Percentiles rank a stretch among this genome's conserved stretches.
Evolutionary conservation across 139 green algal genomes (phyloP).

Genomic region (Bryopsis sp.): DNA sequence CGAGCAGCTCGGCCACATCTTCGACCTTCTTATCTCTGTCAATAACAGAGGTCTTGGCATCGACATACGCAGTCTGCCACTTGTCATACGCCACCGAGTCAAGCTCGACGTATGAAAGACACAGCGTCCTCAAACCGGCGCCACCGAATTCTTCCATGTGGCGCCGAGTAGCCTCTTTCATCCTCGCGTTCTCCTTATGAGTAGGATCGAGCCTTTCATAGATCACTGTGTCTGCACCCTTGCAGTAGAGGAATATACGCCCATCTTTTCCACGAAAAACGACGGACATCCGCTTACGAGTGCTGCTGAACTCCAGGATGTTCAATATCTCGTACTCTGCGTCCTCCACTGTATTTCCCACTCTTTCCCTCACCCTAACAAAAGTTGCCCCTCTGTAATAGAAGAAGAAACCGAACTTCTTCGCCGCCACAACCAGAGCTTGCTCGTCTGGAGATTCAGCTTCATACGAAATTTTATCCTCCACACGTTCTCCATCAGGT

Average conservation of each 20-base stretch:
- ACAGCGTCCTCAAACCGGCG: conserved; percentile 78
- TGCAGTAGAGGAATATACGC: conserved; percentile 50
- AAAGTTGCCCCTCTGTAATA: conserved; percentile 21
- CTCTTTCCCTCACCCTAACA: conserved; percentile 14
- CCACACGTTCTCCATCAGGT: conserved; percentile 33
- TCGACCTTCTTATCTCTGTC: conserved; percentile 43
- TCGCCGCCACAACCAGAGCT: conserved; percentile 65
- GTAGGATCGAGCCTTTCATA: conserved; percentile 49
- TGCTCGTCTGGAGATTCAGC: conserved; percentile 77
- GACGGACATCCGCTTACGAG: conserved; percentile 71
- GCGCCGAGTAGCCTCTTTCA: conserved; percentile 30
- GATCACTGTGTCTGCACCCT: conserved; percentile 75
- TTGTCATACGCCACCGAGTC: conserved; percentile 30
- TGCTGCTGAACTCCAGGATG: conserved; percentile 90
- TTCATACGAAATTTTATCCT: too few species aligned
- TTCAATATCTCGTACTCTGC: conserved; percentile 74
- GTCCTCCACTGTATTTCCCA: conserved; percentile 7
- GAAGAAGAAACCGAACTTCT: conserved; percentile 66
- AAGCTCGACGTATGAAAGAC: conserved; percentile 48
- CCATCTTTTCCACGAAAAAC: conserved; percentile 55
- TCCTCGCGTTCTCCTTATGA: conserved; percentile 32
- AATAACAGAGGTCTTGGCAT: conserved; percentile 34
- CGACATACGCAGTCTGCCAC: conserved; percentile 31
- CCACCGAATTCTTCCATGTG: conserved; percentile 74
- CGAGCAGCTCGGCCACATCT: conserved; percentile 50